These are phyloP conservation scores for Ceratocystis variospora DNA, from an alignment of 2,329 filamentous ascomycete genomes.

Conservation along the genomic window DNA sequence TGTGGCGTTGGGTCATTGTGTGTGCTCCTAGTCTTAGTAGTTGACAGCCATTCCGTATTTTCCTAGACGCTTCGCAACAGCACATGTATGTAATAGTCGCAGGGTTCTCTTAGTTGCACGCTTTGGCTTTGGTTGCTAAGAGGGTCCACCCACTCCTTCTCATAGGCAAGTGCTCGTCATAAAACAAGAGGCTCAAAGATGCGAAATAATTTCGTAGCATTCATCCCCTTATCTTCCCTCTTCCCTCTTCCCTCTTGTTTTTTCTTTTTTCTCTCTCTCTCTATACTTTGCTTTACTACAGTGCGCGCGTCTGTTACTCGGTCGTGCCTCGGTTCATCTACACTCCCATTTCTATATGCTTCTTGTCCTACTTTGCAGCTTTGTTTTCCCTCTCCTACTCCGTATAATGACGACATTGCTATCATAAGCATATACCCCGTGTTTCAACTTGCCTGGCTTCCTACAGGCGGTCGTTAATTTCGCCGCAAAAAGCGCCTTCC, in stretches of 20 bases:
- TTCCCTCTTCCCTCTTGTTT: background rate
- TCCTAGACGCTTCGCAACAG: too few species aligned
- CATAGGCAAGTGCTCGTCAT: background rate
- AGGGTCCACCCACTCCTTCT: background rate
- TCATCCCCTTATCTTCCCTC: background rate
- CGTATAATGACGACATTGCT: slow-evolving; percentile 3
- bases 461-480: background rate
- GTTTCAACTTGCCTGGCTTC: background rate
- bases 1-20: too few species aligned
- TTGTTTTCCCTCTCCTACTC: background rate
- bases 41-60: too few species aligned
- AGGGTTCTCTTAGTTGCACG: background rate
- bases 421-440: background rate
- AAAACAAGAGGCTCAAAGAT: background rate
- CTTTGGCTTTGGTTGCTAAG: background rate
- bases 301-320: background rate
- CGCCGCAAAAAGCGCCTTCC: background rate
- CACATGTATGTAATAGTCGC: too few species aligned
- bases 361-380: background rate
- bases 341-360: background rate
- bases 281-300: background rate
- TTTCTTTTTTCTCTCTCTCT: background rate
- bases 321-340: background rate
- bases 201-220: background rate
- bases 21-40: too few species aligned